Base-by-base conservation (phyloP, 208 protist genomes). In the Wallacemonas rigidus region DNA sequence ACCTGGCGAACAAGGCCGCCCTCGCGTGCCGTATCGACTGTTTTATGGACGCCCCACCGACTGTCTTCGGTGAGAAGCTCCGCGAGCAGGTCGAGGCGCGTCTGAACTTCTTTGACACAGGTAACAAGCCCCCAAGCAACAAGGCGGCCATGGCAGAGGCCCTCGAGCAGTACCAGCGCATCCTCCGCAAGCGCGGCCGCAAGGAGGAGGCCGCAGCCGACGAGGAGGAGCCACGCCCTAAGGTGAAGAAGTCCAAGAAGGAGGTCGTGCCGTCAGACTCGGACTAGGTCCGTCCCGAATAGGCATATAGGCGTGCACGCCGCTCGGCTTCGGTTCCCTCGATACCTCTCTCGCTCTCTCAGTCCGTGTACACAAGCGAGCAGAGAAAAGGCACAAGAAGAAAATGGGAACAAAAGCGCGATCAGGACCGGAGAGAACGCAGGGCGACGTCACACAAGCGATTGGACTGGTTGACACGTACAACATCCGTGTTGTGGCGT, bases 1-100 rank as follows among this genome's bases (percentile, higher is more conserved):
- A 99, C 83, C 93, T 99, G 35, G 98, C 98, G 60, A 99, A 99
- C 92, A 99, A 99, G 86, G 98, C 98, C 69, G 92, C 98, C 17
- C 95, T 99, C 26, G 98, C 98, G 2, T 98, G 90, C 57, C 95
- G 99, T 76, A 99, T 99, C 79, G 98, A 99, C 81, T 98, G 88
- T 79, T 99, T 98, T 79, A 95, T 95, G 89, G 93, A 96, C 54
- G 74, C 79, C 36, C 89, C 85, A 63, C 93, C 94, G 35, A 91
- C 90, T 3, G 87, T 98, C 55, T 99, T 98, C 82, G 98, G 98
- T 61, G 89, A 97, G 75, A 97, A 92, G 81, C 85, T 99, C 65
- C 90, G 91, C 67, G 95, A 98, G 58, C 98, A 99, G 88, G 98
- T 99, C 35, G 98, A 99, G 77, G 98, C 99, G 48, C 85, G 99